Evolutionary conservation across 1,139 yeast genomes (phyloP), one percentile per base, ranked within the genome.

Genomic region (Candida gigantensis): DNA sequence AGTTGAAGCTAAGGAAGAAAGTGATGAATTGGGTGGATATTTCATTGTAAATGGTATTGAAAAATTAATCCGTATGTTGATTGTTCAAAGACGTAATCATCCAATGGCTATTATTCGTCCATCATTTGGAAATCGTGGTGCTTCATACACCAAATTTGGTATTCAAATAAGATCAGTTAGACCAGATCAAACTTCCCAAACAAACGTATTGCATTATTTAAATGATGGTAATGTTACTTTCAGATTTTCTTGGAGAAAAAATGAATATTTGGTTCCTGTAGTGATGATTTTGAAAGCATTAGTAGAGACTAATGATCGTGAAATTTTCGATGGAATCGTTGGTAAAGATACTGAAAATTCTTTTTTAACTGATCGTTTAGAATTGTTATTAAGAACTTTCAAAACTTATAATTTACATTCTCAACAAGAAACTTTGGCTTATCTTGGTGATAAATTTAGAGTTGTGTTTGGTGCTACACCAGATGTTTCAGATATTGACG

Each of bases 31-130:
- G 44, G 98, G 99, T 45, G 99, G 98, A 24, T 92, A 92, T 62
- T 92, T 94, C 60, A 79, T 92, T 49, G 92, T 92, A 42, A 92
- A 92, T 58, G 99, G 98, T 71, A 89, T 90, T 51, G 99, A 92
- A 62, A 94, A 92, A 65, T 73, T 92, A 53, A 81, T 92, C 53
- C 87, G 98, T 68, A 88, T 92, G 97, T 79, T 94, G 62, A 89
- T 92, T 70, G 97, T 92, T 14, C 98, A 92, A 67, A 84, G 97
- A 64, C 78, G 98, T 63, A 92, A 94, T 62, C 97, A 89, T 58
- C 95, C 97, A 14, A 88, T 92, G 96, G 97, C 97, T 7, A 81
- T 92, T 51, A 83, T 89, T 43, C 88, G 99, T 68, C 95, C 96
- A 23, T 85, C 96, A 12, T 92, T 92, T 57, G 84, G 84, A 36